These are phyloP conservation scores for Solanum chacoense DNA, from an alignment of 305 asterid species.

Conservation along the genomic window DNA sequence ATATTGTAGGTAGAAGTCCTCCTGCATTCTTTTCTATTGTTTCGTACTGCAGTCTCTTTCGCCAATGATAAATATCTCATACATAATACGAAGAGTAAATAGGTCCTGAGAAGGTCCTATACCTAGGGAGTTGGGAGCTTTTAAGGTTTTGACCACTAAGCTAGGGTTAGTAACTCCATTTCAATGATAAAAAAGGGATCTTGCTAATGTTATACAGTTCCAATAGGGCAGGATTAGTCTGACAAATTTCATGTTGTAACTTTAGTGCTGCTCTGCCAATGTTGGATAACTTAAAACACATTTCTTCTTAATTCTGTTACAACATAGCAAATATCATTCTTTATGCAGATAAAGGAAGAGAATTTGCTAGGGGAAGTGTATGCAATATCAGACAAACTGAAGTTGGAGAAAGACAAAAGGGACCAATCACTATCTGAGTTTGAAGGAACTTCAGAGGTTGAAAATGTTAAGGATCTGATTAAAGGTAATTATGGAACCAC, in stretches of 20 bases:
- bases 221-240: not conserved
- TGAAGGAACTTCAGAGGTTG: not conserved
- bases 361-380: constrained; percentile 1
- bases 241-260: not conserved
- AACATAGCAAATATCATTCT: not conserved
- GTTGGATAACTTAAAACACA: not conserved
- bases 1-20: not conserved
- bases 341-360: not conserved
- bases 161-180: not conserved
- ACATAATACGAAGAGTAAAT: not conserved
- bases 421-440: not conserved
- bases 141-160: not conserved
- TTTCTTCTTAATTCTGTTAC: not conserved
- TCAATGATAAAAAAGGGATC: not conserved
- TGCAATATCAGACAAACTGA: not conserved
- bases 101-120: not conserved
- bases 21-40: not conserved
- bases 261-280: not conserved
- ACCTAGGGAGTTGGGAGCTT: not conserved
- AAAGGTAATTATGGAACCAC: constrained; percentile 1
- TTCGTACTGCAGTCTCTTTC: not conserved
- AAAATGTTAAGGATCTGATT: not conserved
- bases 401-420: not conserved
- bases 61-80: not conserved
- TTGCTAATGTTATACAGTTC: not conserved